Evolutionary conservation across 352 stramenopile species (phyloP), one percentile per base, ranked within the genome.

Genomic region (Lagenidium sp.): DNA sequence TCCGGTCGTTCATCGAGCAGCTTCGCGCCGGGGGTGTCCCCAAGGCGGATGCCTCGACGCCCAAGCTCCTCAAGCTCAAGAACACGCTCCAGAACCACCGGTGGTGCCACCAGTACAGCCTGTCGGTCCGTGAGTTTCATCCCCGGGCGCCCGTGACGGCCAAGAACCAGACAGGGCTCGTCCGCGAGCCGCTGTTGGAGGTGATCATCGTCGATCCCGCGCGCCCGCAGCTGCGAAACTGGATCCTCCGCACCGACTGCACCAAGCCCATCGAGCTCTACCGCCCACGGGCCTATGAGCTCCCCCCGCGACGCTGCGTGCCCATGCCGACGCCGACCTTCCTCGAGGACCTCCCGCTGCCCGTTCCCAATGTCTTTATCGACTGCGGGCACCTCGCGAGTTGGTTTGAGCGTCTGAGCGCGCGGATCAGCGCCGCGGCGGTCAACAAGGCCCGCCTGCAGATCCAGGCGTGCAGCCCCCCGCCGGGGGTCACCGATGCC

Each of bases 1-100:
- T 97, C 36, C 60, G 79, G 10, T 94, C 74, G 6, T 94, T 97
- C 37, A 68, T 96, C 15, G 85, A 97, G 40, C 71, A 94, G 38
- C 52, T 97, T 11, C 68, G 75, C 18, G 64, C 76, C 1, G 80
- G 79, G 23, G 53, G 54, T 10, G 65, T 89, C 4, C 62, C 73
- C 0, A 69, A 72, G 29, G 48, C 59, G 13, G 47, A 85, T 21
- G 36, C 59, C 7, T 46, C 59, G 20, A 54, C 62, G 10, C 53
- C 77, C 24, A 46, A 70, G 42, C 41, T 96, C n/a, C 55, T 97
- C 35, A 82, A 82, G 36, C 53, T 97, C 28, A 85, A 82, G 55
- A 86, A 77, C 47, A 94, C 84, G 10, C 49, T 92, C 40, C 72
- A 85, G 36, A 92, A 89, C 51, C 53, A 63, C 41, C 55, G 60